Evolutionary conservation across 2,329 filamentous ascomycete species (phyloP).

Genomic region (Venturia effusa): DNA sequence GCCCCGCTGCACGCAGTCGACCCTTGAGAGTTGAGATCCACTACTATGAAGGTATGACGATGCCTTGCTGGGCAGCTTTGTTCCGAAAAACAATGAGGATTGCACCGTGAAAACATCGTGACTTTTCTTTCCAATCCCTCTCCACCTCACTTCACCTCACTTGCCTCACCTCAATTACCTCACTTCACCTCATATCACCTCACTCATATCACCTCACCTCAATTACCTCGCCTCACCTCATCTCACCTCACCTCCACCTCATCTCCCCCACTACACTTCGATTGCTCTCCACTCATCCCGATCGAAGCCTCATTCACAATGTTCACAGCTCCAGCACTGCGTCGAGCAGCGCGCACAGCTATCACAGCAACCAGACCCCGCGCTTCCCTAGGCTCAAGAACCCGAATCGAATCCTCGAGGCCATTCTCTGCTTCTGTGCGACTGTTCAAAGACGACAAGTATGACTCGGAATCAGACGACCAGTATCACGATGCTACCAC

Average conservation of each 20-base stretch:
- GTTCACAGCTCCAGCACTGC: conserved; percentile 24
- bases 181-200: not conserved
- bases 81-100: not conserved
- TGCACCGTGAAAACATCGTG: not conserved
- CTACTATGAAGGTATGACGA: conserved; percentile 4
- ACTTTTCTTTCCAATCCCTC: not conserved
- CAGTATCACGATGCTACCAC: conserved; percentile 22
- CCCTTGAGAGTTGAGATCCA: not conserved
- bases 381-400: not conserved
- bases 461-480: conserved; percentile 16
- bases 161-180: not conserved
- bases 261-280: too few relatives aligned
- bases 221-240: not conserved
- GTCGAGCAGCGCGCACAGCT: conserved; percentile 13
- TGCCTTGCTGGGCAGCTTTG: not conserved
- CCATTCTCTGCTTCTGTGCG: conserved; percentile 15
- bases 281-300: not conserved
- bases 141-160: not conserved
- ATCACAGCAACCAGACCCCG: conserved; percentile 6
- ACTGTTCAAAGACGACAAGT: conserved; percentile 16
- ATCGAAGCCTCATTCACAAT: conserved; percentile 16
- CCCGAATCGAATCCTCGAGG: not conserved
- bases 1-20: not conserved
- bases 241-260: too few relatives aligned
- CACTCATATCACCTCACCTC: not conserved